Conservation (phyloP, 768 basidiomycete species). For the Kwoniella pini region DNA sequence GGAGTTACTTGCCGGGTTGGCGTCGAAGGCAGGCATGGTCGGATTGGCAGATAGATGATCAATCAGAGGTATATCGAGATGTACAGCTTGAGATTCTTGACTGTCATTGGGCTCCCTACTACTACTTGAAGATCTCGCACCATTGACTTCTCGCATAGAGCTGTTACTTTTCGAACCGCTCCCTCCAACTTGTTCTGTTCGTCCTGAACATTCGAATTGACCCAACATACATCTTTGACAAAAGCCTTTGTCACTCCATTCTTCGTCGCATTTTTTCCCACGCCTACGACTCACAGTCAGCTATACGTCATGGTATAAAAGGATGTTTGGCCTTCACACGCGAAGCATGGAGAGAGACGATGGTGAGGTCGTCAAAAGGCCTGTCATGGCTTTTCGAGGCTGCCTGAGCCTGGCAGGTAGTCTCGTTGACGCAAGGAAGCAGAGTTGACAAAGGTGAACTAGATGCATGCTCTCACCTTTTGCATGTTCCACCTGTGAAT, state of each 20-base stretch:
- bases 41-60: not conserved
- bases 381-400: no score
- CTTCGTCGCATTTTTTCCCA: constrained; percentile 39
- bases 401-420: no score
- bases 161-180: not conserved
- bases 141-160: not conserved
- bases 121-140: constrained; percentile 4
- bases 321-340: no score
- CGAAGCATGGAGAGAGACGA: no score
- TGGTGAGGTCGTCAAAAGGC: no score
- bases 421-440: not conserved
- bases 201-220: constrained; percentile 26
- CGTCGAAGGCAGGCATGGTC: not conserved
- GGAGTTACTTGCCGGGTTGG: not conserved
- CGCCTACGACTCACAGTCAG: no score
- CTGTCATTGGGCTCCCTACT: not conserved
- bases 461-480: constrained; percentile 27
- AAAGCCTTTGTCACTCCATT: constrained; percentile 28
- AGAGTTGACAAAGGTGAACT: no score
- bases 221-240: constrained; percentile 28
- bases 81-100: not conserved
- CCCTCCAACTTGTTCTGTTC: constrained; percentile 3
- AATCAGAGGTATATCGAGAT: not conserved
- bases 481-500: constrained; percentile 31
- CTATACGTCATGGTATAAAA: no score